Percentiles rank a stretch among this genome's conserved stretches.
Evolutionary conservation across 495 filamentous ascomycete species (phyloP).

Genomic region (Aspergillus diversus): DNA sequence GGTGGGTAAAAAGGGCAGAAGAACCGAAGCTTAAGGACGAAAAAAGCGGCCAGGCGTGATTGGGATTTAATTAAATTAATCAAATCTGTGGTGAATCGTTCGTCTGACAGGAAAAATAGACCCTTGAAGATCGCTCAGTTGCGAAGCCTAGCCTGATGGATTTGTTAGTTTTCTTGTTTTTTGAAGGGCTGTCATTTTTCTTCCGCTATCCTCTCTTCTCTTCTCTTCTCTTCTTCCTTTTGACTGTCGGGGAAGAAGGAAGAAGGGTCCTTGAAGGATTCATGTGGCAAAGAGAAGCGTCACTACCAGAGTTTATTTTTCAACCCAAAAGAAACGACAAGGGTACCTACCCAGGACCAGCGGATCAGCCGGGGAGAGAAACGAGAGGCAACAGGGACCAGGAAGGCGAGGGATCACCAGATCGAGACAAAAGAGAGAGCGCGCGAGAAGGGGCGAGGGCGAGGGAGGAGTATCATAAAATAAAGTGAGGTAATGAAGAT

Average conservation of each 20-base stretch:
- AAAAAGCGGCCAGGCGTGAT: not conserved
- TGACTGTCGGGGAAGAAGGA: not conserved
- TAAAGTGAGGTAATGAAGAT: conserved; percentile 1
- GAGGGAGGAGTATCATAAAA: not conserved
- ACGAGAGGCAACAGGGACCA: not conserved
- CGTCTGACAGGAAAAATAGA: not conserved
- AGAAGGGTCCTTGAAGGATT: not conserved
- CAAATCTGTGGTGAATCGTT: not conserved
- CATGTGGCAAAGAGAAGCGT: conserved; percentile 4
- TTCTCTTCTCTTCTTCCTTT: not conserved
- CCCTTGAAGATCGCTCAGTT: not conserved
- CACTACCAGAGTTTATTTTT: conserved; percentile 7
- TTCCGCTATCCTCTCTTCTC: no score
- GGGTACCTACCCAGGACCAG: no score
- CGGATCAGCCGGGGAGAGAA: not conserved
- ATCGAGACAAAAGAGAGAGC: not conserved
- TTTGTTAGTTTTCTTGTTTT: not conserved
- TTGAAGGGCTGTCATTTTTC: no score
- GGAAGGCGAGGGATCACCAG: no score
- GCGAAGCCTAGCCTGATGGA: not conserved
- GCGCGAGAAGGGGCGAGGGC: not conserved
- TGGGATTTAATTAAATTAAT: not conserved
- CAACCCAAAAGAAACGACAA: not conserved
- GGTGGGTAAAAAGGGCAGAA: not conserved
- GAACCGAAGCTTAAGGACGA: not conserved